These are phyloP conservation scores for Microsporum ferrugineum DNA, from an alignment of 2,329 filamentous ascomycete genomes.

Conservation along the genomic window DNA sequence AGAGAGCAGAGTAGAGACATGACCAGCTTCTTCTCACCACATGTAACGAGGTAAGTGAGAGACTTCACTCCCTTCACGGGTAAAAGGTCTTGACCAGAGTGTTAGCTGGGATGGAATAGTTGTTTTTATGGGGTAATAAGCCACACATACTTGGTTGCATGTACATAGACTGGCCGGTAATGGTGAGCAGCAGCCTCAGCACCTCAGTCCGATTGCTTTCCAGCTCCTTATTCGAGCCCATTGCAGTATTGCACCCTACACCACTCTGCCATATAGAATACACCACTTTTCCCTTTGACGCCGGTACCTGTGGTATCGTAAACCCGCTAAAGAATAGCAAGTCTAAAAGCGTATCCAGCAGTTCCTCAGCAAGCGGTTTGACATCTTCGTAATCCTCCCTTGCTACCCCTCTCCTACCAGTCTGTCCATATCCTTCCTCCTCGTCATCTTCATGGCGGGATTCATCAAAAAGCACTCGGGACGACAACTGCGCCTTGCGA, in stretches of 20 bases:
- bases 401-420: neutral
- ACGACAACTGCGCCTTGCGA: constrained; percentile 52
- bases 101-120: neutral
- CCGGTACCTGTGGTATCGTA: constrained; percentile 62
- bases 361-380: constrained; percentile 80
- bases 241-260: constrained; percentile 83
- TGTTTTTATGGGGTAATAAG: neutral
- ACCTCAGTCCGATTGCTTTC: constrained; percentile 91
- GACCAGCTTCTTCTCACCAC: constrained; percentile 80
- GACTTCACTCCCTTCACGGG: constrained; percentile 73
- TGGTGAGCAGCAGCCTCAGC: constrained; percentile 68
- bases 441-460: constrained; percentile 41
- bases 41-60: constrained; percentile 80
- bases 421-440: constrained; percentile 22
- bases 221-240: constrained; percentile 79
- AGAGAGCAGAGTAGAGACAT: constrained; percentile 84
- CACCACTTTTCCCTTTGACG: constrained; percentile 66
- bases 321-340: constrained; percentile 86
- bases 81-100: constrained; percentile 42
- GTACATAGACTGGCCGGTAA: constrained; percentile 90
- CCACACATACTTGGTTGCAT: constrained; percentile 55
- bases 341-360: constrained; percentile 81
- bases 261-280: constrained; percentile 98
- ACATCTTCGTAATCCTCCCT: constrained; percentile 34
- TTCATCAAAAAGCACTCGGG: constrained; percentile 78